Evolutionary conservation across 345 rosid genomes (phyloP), one percentile per base, ranked within the genome.

Genomic region (Erysimum cheiranthoides): DNA sequence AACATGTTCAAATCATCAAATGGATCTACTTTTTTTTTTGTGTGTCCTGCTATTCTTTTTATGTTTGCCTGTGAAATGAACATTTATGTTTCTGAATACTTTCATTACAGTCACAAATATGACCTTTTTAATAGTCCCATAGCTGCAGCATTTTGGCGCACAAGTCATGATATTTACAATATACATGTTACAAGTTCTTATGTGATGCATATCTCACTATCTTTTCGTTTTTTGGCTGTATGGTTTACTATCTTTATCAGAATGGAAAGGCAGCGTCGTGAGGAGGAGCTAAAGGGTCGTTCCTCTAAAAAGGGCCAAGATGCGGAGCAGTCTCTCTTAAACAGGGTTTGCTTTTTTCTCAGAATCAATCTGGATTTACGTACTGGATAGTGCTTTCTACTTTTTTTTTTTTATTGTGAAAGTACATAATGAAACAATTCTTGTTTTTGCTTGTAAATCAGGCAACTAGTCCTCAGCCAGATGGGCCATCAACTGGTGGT

Each of bases 251-350:
- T 56, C 28, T 68, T 75, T 16, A 63, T 70, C 76, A 94, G 98
- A 80, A 89, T 94, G 98, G 98, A 94, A 60, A 90, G 97, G 82
- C 97, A 94, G 66, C 92, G 98, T 11, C 94, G 97, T 12, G 98
- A 93, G 80, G 98, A 93, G 30, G 98, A 93, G 84, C 82, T 85
- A 53, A 93, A 90, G 86, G 86, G 81, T 27, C 82, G 87, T 63
- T 85, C 98, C 65, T 90, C 98, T 40, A 93, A 86, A 79, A 93
- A 89, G 81, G 89, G 79, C 47, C 77, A 74, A 69, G 98, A 93
- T 45, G 86, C 98, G 43, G 98, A 94, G 82, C 94, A 91, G 51
- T 74, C 93, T 34, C 79, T 84, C 17, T 81, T 88, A 57, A 91
- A 85, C 70, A 87, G 98, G 90, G 98, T 87, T 64, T 17, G 83